Percentiles rank a stretch among this genome's conserved stretches.
phyloP scores from a whole-genome alignment of 768 basidiomycete species.

The Suillus alpinus region DNA sequence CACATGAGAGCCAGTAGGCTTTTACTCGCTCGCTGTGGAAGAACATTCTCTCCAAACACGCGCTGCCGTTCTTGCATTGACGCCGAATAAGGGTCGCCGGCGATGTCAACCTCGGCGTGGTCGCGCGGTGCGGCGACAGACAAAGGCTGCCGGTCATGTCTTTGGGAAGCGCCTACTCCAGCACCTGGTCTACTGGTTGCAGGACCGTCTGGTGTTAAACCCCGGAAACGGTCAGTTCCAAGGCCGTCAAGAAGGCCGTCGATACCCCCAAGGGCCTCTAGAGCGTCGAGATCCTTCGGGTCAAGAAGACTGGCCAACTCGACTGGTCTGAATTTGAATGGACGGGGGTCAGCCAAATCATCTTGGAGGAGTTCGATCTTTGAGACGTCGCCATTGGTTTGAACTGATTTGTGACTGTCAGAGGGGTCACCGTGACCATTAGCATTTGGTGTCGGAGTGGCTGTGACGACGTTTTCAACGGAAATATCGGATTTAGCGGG shows the following conservation, averaged over 20 bases:
- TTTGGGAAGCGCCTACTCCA: conserved; percentile 31
- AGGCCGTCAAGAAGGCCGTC: conserved; percentile 66
- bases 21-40: conserved; percentile 71
- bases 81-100: conserved; percentile 29
- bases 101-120: conserved; percentile 4
- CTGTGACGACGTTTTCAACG: conserved; percentile 5
- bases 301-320: conserved; percentile 85
- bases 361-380: conserved; percentile 36
- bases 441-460: conserved; percentile 5
- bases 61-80: conserved; percentile 58
- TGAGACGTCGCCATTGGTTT: conserved; percentile 16
- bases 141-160: conserved; percentile 24
- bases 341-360: conserved; percentile 52
- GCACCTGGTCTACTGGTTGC: conserved; percentile 24
- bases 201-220: conserved; percentile 28
- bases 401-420: conserved; percentile 18
- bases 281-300: conserved; percentile 72
- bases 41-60: conserved; percentile 73
- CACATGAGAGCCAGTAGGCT: conserved; percentile 76
- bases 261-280: conserved; percentile 71
- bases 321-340: conserved; percentile 73
- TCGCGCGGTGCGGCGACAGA: conserved; percentile 20
- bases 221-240: conserved; percentile 58
- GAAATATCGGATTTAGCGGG: conserved; percentile 7
- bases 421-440: not conserved